phyloP scores from a whole-genome alignment of 805 yeast species.

The Metschnikowia vanudenii region DNA sequence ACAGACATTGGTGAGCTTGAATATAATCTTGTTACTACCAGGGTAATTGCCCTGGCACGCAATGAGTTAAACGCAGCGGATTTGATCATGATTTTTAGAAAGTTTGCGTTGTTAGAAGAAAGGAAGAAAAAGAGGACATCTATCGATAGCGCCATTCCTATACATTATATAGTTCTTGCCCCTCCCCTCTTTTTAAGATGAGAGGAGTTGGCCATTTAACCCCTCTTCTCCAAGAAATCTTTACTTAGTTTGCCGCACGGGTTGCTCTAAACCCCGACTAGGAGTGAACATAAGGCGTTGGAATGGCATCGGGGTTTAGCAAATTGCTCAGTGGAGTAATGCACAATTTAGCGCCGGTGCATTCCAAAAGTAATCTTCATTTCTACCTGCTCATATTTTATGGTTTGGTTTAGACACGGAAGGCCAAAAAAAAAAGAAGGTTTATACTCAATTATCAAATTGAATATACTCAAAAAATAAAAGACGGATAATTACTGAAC shows the following conservation, averaged over 20 bases:
- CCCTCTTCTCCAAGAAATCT: conserved; percentile 7
- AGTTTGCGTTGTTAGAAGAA: not conserved
- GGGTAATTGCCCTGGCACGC: conserved; percentile 6
- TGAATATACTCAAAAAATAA: too few species aligned
- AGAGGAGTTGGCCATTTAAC: not conserved
- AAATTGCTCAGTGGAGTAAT: not conserved
- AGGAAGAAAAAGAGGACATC: not conserved
- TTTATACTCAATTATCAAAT: too few species aligned
- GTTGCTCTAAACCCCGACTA: conserved; percentile 8
- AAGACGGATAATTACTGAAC: too few species aligned
- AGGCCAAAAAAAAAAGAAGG: too few species aligned
- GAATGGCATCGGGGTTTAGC: conserved; percentile 4
- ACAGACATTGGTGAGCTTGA: conserved; percentile 40
- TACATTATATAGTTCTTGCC: not conserved
- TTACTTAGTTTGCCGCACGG: conserved; percentile 3
- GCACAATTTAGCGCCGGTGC: not conserved
- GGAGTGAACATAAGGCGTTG: conserved; percentile 2
- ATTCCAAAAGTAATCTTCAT: not conserved
- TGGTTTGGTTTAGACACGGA: not conserved
- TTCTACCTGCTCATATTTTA: not conserved
- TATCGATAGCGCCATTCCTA: not conserved
- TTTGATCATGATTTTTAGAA: conserved; percentile 1
- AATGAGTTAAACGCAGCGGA: conserved; percentile 5
- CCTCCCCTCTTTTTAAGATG: not conserved
- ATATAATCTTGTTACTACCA: conserved; percentile 10